Base-by-base conservation (phyloP, 2,329 filamentous ascomycete species). In the Pyricularia grisea region DNA sequence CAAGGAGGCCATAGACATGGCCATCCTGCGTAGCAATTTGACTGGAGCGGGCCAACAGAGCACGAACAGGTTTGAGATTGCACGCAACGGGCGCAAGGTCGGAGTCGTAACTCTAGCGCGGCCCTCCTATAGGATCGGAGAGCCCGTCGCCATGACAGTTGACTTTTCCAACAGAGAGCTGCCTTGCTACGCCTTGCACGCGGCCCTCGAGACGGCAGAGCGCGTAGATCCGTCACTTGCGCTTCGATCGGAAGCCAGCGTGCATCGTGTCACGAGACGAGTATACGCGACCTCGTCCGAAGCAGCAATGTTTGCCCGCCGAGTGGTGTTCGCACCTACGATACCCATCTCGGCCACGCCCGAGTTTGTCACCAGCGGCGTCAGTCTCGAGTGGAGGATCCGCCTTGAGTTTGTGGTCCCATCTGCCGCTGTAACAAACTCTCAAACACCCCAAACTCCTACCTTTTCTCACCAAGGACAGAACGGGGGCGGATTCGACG, bases 11-110 rank as follows among this genome's bases (percentile, higher is more conserved):
- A 97, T 99, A 74, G 92, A 97, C 76, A 85, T 97, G 71, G 92
- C 95, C 14, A 97, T 98, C 70, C 84, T 97, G 68, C 89, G 92
- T 72, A 93, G 92, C 76, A 93, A 93, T 73, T 81, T 90, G 73
- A 85, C 88, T 0, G 83, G 83, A 2, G 84, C 87, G 64, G 86
- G 87, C n/a, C 88, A 90, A 50, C 90, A 93, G 74, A 94, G 92
- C 75, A 87, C 90, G n/a, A 97, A 97, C 75, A 89, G 93, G 58
- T 99, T 98, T 77, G 94, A 97, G 76, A 98, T 99, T 76, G 90
- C 94, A 14, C 91, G 94, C 17, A 94, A 93, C 75, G 94, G 94
- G n/a, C 89, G 90, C 69, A 90, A 90, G n/a, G 94, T 99, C 14
- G 94, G 92, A 2, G 92, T 96, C 6, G 88, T 99, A 69, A 93